A percentile compares a stretch with the other conserved stretches of the same genome.
These are phyloP conservation scores for Apiosordaria backusii DNA, from an alignment of 495 filamentous ascomycete species.

Conservation along the genomic window DNA sequence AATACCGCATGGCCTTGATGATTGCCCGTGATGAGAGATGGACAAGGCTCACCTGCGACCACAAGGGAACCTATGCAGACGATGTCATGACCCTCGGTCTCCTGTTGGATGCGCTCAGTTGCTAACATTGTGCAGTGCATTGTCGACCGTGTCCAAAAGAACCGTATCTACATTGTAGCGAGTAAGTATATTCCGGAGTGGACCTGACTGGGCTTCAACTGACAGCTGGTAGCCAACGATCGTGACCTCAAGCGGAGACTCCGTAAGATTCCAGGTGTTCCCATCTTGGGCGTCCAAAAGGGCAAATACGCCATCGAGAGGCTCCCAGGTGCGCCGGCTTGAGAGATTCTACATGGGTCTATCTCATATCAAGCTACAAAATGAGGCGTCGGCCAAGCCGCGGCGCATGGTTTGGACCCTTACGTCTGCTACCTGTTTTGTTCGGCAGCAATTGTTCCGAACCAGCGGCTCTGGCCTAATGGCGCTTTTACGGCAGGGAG, in stretches of 20 bases:
- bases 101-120: background rate
- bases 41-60: slow-evolving; percentile 77
- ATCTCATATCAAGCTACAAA: background rate
- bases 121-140: slow-evolving; percentile 52
- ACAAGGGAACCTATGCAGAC: slow-evolving; percentile 91
- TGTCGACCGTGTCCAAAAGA: slow-evolving; percentile 75
- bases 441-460: background rate
- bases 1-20: slow-evolving; percentile 83
- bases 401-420: background rate
- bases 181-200: slow-evolving; percentile 18
- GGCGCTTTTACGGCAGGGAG: background rate
- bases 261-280: slow-evolving; percentile 63
- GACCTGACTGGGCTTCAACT: background rate
- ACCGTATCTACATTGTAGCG: slow-evolving; percentile 80
- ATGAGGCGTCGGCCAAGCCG: background rate
- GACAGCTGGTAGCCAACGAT: slow-evolving; percentile 65
- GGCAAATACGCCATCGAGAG: slow-evolving; percentile 93
- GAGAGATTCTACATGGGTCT: slow-evolving; percentile 1
- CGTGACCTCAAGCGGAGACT: slow-evolving; percentile 75
- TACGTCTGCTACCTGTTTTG: background rate
- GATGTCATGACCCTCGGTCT: slow-evolving; percentile 46
- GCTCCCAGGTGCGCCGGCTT: slow-evolving; percentile 68
- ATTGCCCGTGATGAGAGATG: slow-evolving; percentile 86
- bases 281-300: slow-evolving; percentile 62
- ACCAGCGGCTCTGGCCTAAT: background rate